Evolutionary conservation across 148 eudicot species (phyloP).

Genomic region (Rhododendron henanense): DNA sequence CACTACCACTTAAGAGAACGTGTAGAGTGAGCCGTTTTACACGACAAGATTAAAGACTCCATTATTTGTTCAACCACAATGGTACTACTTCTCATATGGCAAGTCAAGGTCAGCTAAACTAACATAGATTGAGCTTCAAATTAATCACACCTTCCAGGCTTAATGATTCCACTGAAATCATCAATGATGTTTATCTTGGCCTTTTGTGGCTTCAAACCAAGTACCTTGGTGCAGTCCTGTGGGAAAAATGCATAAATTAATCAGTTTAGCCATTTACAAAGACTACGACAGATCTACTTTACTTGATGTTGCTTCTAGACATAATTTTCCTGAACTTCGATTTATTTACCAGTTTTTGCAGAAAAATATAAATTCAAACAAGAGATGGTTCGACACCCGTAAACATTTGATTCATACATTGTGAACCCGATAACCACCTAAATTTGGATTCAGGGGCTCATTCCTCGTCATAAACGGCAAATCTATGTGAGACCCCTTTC

Average conservation of each 20-base stretch:
- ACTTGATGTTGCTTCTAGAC: background rate
- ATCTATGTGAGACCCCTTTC: background rate
- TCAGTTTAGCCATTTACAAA: background rate
- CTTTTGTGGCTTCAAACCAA: background rate
- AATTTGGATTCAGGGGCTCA: background rate
- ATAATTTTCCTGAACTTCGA: background rate
- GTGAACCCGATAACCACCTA: background rate
- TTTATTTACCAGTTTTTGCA: background rate
- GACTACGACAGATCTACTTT: background rate
- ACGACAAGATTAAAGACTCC: background rate
- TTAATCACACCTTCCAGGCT: constrained; percentile 63
- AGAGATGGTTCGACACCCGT: background rate
- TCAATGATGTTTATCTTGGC: constrained; percentile 43
- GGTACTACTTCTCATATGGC: background rate
- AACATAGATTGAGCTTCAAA: background rate
- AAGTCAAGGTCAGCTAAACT: background rate
- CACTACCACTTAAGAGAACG: background rate
- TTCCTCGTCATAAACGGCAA: background rate
- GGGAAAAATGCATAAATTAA: background rate
- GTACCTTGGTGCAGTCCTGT: constrained; percentile 34
- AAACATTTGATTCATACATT: background rate
- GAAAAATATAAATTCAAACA: background rate
- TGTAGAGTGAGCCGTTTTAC: background rate
- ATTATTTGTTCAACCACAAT: background rate
- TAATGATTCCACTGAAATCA: constrained; percentile 58